Conservation (phyloP, 495 filamentous ascomycete genomes). For the Neurospora pannonica region DNA sequence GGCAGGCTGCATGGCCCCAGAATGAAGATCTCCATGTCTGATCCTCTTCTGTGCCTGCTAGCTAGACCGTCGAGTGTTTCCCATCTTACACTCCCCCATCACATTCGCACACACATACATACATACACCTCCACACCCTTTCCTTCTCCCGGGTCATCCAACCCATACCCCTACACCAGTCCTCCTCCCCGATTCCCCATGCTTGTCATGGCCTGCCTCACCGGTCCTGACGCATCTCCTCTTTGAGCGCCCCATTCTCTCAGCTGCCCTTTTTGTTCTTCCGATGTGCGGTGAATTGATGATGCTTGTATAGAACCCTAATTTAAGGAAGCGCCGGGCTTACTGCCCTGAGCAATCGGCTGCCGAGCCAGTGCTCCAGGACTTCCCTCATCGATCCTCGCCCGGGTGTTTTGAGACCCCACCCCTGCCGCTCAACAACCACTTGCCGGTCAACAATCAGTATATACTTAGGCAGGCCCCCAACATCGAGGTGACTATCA, state of each 20-base stretch:
- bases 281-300: slow-evolving; percentile 36
- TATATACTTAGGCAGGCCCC: slow-evolving; percentile 32
- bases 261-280: slow-evolving; percentile 10
- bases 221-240: slow-evolving; percentile 14
- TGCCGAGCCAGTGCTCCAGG: slow-evolving; percentile 29
- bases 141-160: slow-evolving; percentile 14
- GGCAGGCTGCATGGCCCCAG: slow-evolving; percentile 24
- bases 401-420: slow-evolving; percentile 16
- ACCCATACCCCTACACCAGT: slow-evolving; percentile 24
- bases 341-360: slow-evolving; percentile 32
- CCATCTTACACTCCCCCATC: slow-evolving; percentile 5
- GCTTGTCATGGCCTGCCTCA: slow-evolving; percentile 16
- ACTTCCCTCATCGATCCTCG: slow-evolving; percentile 17
- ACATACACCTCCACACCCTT: slow-evolving; percentile 1
- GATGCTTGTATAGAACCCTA: slow-evolving; percentile 38
- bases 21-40: slow-evolving; percentile 11
- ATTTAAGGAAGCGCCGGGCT: slow-evolving; percentile 39
- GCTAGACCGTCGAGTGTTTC: slow-evolving; percentile 4
- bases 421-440: slow-evolving; percentile 15
- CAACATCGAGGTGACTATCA: slow-evolving; percentile 16
- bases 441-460: slow-evolving; percentile 16
- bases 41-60: slow-evolving; percentile 5
- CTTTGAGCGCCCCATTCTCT: slow-evolving; percentile 10
- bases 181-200: slow-evolving; percentile 12
- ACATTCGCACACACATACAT: slow-evolving; percentile 1